Evolutionary conservation across 2,329 filamentous ascomycete genomes (phyloP), one percentile per base, ranked within the genome.

Genomic region (Arthrobotrys conoides): DNA sequence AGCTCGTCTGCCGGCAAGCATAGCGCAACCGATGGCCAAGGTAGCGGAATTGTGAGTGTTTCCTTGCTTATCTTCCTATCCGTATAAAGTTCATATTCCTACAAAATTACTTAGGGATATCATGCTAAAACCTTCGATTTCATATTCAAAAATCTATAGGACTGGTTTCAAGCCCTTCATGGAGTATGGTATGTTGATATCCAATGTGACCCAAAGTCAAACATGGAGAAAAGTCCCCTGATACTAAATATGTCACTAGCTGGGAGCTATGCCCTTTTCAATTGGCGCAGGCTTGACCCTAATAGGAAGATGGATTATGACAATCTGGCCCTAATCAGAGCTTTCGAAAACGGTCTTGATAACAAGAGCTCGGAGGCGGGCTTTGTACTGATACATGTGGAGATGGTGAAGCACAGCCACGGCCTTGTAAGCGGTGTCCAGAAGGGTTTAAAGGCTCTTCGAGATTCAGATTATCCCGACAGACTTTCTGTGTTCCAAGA

Each of bases 331-430:
- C 89, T 97, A 36, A 91, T 97, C 83, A 92, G 95, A 41, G 95
- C 93, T 24, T 98, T 97, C 82, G 94, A 97, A 85, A 89, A 91
- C 82, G 95, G 95, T 14, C 90, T 97, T 8, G 92, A 97, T 84
- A 92, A 92, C 0, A 88, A 88, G 36, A 96, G 93, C 2, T 97
- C 94, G 6, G 95, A 97, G 84, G 95, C 95, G 0, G 95, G 95
- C 63, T 97, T 98, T 84, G 93, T 97, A n/a, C 89, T 97, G 12
- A 94, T 96, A 3, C 95, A 97, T 84, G 91, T 98, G 65, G 93
- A 96, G 85, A 98, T 97, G 94, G 95, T 97, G 63, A 91, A 91
- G 83, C 90, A 97, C 84, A 94, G 94, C 0, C 91, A 91, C 0
- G 89, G 90, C 0, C 87, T 98, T 0, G 90, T 97, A 57, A 85